Conservation (phyloP, 73 alveolate genomes). For the Symbiodinium natans region DNA sequence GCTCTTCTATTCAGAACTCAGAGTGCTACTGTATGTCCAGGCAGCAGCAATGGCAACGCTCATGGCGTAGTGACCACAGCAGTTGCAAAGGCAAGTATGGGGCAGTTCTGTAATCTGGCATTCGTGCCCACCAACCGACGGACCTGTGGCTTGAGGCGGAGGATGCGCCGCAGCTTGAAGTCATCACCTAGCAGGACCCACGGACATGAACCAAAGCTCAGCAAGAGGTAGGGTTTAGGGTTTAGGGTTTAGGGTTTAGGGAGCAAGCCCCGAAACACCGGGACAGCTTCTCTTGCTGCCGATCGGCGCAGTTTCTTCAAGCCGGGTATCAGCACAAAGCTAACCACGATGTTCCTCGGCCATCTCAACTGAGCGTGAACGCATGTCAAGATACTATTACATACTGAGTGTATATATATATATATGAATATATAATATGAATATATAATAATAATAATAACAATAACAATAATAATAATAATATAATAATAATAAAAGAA, state of each 20-base stretch:
- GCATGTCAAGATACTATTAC: neutral
- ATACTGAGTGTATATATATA: too few species aligned
- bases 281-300: neutral
- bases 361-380: neutral
- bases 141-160: slow-evolving; percentile 80
- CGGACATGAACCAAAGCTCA: neutral
- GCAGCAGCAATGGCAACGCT: too few species aligned
- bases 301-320: slow-evolving; percentile 58
- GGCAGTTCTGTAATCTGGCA: too few species aligned
- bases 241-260: too few species aligned
- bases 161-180: slow-evolving; percentile 37
- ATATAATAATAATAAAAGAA: neutral
- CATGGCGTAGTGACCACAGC: too few species aligned
- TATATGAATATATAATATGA: neutral
- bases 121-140: too few species aligned
- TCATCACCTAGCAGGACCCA: slow-evolving; percentile 13
- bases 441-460: neutral
- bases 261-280: too few species aligned
- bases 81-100: too few species aligned
- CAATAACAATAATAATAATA: neutral
- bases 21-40: too few species aligned
- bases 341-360: slow-evolving; percentile 58
- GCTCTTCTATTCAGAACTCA: too few species aligned
- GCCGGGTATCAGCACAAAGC: slow-evolving; percentile 55
- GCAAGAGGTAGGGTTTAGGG: too few species aligned